A percentile compares a stretch with the other conserved stretches of the same genome.
These are phyloP conservation scores for Fistulinella prunicolor DNA, from an alignment of 768 basidiomycete genomes.

Conservation along the genomic window DNA sequence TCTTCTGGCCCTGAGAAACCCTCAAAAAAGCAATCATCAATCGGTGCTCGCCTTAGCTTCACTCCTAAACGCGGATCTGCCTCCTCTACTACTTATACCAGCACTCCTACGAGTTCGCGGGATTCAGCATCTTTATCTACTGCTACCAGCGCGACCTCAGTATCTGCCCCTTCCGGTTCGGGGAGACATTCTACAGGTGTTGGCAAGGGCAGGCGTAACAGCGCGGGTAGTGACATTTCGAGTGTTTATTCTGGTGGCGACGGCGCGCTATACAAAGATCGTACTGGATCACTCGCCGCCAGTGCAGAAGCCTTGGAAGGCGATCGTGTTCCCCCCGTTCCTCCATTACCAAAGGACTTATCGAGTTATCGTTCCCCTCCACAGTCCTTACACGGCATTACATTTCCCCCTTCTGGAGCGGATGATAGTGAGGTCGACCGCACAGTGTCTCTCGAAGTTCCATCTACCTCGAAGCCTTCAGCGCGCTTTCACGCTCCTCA, in stretches of 20 bases:
- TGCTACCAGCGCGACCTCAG: slow-evolving; percentile 73
- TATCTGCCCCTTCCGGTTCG: slow-evolving; percentile 57
- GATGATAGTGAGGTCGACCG: slow-evolving; percentile 50
- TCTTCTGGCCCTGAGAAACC: slow-evolving; percentile 57
- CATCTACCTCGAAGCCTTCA: slow-evolving; percentile 29
- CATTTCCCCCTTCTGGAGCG: slow-evolving; percentile 45
- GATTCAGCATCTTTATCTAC: slow-evolving; percentile 84
- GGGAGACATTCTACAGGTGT: slow-evolving; percentile 63
- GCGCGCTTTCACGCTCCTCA: slow-evolving; percentile 31
- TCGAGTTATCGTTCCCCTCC: slow-evolving; percentile 74
- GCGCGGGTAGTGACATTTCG: slow-evolving; percentile 83
- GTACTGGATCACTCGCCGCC: slow-evolving; percentile 56
- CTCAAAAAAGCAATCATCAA: slow-evolving; percentile 58
- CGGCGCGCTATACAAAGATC: slow-evolving; percentile 60
- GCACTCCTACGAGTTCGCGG: slow-evolving; percentile 78
- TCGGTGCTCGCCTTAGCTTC: slow-evolving; percentile 65
- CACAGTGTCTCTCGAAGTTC: slow-evolving; percentile 51
- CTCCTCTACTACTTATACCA: slow-evolving; percentile 83
- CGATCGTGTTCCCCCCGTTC: slow-evolving; percentile 82
- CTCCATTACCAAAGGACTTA: slow-evolving; percentile 87
- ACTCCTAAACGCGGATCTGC: slow-evolving; percentile 87
- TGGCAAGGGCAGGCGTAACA: slow-evolving; percentile 70
- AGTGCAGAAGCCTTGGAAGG: slow-evolving; percentile 62
- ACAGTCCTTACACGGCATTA: slow-evolving; percentile 51
- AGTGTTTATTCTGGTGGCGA: slow-evolving; percentile 67